Evolutionary conservation across 768 basidiomycete species (phyloP), one percentile per base, ranked within the genome.

Genomic region (Steccherinum ochraceum): DNA sequence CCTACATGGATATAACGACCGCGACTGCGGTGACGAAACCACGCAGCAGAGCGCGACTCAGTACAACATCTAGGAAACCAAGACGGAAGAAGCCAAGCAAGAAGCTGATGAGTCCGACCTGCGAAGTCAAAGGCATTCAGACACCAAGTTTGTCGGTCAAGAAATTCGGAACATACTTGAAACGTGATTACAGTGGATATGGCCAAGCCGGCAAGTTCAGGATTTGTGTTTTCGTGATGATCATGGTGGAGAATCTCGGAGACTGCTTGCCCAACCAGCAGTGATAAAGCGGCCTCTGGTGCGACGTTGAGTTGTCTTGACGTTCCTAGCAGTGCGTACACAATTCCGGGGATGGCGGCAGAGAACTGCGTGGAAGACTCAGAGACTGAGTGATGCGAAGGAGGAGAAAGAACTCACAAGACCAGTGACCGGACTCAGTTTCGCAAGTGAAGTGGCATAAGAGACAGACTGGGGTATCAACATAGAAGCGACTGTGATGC

Each of bases 61-160:
- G 77, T 4, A 95, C 88, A 12, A 95, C 93, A 64, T 97, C 94
- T 48, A 95, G 81, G 67, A 95, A 95, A 2, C 93, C 93, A 10
- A 97, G 73, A 21, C 92, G 78, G 63, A 94, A 84, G 59, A 95
- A 79, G 2, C 94, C 94, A 24, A 96, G 75, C 21, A 88, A 64
- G 53, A 90, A 92, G 1, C 91, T 85, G 56, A 96, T 86, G 25
- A 94, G 58, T 35, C 93, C 93, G 57, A 84, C 87, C 87, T 90
- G 39, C n/a, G n/a, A n/a, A n/a, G n/a, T n/a, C n/a, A n/a, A n/a
- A n/a, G n/a, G n/a, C n/a, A n/a, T n/a, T 3, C n/a, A n/a, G 13
- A 12, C 7, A 49, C 5, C 0, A 2, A 20, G 13, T 5, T 10
- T 16, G 7, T 20, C 40, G 24, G 11, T 30, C 20, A 40, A 30